These are phyloP conservation scores for Wickerhamiella azyma DNA, from an alignment of 805 yeast genomes.

Conservation along the genomic window DNA sequence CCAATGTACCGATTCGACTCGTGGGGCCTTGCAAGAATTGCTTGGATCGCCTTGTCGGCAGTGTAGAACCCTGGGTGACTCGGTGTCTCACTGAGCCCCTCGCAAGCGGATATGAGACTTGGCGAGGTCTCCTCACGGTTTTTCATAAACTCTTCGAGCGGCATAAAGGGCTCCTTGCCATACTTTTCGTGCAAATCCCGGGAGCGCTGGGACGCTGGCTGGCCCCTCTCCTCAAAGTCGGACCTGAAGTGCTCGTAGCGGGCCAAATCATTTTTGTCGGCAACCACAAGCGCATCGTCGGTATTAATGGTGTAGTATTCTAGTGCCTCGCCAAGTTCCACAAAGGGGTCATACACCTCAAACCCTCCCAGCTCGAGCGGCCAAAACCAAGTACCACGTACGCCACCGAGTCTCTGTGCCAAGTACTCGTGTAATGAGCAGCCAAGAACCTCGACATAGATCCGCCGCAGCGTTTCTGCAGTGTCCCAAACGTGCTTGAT, in stretches of 20 bases:
- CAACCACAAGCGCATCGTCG: not conserved
- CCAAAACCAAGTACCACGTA: not conserved
- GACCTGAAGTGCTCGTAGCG: not conserved
- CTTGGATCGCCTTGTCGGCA: no score
- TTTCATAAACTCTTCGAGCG: not conserved
- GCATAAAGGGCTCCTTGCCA: not conserved
- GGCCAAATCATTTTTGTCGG: not conserved
- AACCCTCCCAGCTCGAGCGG: constrained; percentile 5
- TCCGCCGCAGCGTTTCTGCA: not conserved
- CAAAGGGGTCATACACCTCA: constrained; percentile 1
- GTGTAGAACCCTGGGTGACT: no score
- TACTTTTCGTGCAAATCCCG: not conserved
- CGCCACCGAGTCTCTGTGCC: not conserved
- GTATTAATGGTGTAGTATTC: not conserved
- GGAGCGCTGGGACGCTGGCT: no score
- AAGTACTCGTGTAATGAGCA: not conserved
- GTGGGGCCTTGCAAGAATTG: not conserved
- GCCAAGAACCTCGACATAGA: not conserved
- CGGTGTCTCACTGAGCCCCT: no score
- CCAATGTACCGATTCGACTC: not conserved
- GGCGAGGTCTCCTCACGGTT: not conserved
- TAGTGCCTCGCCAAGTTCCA: not conserved
- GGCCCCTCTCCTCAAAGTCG: not conserved
- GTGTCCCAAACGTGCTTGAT: not conserved
- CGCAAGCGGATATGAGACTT: not conserved